These are phyloP conservation scores for Scenedesmus sp. DNA, from an alignment of 163 green algal species.

Conservation along the genomic window DNA sequence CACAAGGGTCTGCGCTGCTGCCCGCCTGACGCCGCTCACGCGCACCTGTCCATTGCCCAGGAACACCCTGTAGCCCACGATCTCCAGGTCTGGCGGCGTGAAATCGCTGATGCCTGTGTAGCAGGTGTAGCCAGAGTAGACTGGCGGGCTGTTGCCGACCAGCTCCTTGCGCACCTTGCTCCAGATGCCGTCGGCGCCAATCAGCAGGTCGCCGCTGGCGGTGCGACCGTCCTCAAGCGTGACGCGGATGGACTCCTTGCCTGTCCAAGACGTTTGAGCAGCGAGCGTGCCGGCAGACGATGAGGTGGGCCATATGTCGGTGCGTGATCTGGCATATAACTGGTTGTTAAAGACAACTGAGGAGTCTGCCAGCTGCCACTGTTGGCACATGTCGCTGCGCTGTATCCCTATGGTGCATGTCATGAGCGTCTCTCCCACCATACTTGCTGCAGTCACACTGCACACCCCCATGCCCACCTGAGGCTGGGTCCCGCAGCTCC, in stretches of 20 bases:
- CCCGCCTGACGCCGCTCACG: background rate
- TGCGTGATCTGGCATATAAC: too few relatives aligned
- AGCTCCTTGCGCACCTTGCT: conserved; percentile 78
- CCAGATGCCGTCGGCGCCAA: conserved; percentile 97
- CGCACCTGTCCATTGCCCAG: conserved; percentile 85
- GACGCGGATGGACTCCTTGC: conserved; percentile 20
- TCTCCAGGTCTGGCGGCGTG: conserved; percentile 94
- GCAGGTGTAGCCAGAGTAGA: conserved; percentile 95
- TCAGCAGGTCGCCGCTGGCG: conserved; percentile 88
- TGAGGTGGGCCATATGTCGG: too few relatives aligned
- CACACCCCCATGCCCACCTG: background rate
- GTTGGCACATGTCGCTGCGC: too few relatives aligned
- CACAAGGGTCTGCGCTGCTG: too few relatives aligned
- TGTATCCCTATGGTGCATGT: too few relatives aligned
- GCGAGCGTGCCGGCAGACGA: too few relatives aligned
- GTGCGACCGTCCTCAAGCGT: conserved; percentile 76
- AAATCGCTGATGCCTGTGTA: conserved; percentile 97
- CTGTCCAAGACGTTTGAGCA: too few relatives aligned
- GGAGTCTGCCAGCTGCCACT: too few relatives aligned
- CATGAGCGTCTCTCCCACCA: too few relatives aligned
- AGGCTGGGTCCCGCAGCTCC: conserved; percentile 44
- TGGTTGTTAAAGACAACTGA: too few relatives aligned
- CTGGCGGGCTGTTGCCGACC: conserved; percentile 59
- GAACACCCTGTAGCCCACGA: conserved; percentile 98
- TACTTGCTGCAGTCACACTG: background rate